phyloP scores from a whole-genome alignment of 176 grass and related monocot genomes.

The Eragrostis nindensis region DNA sequence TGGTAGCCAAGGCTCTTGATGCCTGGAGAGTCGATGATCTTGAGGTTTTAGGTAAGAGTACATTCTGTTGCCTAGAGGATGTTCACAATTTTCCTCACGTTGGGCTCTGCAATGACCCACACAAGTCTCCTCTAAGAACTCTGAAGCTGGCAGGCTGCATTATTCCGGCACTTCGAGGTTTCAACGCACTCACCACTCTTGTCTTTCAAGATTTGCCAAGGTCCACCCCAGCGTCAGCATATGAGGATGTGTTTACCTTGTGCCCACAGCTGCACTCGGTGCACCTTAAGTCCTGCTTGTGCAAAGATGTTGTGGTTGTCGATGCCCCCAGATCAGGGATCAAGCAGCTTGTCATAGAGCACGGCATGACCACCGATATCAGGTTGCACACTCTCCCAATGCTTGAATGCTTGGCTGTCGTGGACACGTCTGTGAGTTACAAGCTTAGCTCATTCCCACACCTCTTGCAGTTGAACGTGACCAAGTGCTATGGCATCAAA shows the following conservation, averaged over 20 bases:
- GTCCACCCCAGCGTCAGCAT: background rate
- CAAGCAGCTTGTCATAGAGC: constrained; percentile 1
- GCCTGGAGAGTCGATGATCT: constrained; percentile 18
- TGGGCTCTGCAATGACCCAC: constrained; percentile 21
- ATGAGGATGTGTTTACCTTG: background rate
- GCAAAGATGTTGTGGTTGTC: background rate
- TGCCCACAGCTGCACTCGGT: constrained; percentile 40
- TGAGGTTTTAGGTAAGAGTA: constrained; percentile 8
- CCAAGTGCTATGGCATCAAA: background rate
- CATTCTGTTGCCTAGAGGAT: background rate
- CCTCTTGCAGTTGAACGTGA: background rate
- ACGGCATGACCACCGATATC: background rate
- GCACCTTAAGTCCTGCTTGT: constrained; percentile 12
- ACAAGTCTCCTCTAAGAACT: constrained; percentile 19
- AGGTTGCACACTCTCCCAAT: constrained; percentile 25
- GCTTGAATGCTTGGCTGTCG: constrained; percentile 15
- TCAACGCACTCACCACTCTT: constrained; percentile 19
- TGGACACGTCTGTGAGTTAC: background rate
- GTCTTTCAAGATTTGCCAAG: background rate
- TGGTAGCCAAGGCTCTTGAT: constrained; percentile 19
- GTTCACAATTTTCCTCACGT: constrained; percentile 21
- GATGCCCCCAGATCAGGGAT: constrained; percentile 26
- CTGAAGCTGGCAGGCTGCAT: constrained; percentile 21
- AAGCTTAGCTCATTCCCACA: constrained; percentile 8
- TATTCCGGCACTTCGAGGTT: constrained; percentile 7